Evolutionary conservation across 2,329 filamentous ascomycete genomes (phyloP).

Genomic region (Leptographium lundbergii): DNA sequence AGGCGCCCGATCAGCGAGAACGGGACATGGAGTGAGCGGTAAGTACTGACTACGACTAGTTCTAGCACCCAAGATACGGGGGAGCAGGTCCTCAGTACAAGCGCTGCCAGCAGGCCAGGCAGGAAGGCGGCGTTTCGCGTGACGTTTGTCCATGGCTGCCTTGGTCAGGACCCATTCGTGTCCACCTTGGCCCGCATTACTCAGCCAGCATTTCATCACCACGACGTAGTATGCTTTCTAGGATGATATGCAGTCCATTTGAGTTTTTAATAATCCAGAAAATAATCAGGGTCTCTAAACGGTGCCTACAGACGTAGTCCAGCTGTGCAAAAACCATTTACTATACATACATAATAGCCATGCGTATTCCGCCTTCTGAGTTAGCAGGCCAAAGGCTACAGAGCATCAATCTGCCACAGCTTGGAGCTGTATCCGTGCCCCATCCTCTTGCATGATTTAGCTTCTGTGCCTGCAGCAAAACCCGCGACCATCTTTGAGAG

Average conservation of each 20-base stretch:
- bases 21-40: not conserved
- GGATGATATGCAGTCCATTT: too few species aligned
- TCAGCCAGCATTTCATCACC: not conserved
- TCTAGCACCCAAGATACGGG: not conserved
- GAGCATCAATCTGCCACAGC: not conserved
- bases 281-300: too few species aligned
- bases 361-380: too few species aligned
- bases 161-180: conserved; percentile 1
- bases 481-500: not conserved
- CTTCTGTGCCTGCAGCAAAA: not conserved
- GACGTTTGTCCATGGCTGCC: conserved; percentile 13
- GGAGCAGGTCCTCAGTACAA: not conserved
- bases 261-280: too few species aligned
- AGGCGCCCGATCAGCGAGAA: not conserved
- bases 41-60: not conserved
- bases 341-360: too few species aligned
- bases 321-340: too few species aligned
- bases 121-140: conserved; percentile 4
- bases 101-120: not conserved
- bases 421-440: not conserved
- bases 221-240: not conserved
- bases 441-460: not conserved
- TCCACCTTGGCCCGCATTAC: not conserved
- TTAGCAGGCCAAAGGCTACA: too few species aligned
- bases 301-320: too few species aligned